A percentile compares a stretch with the other conserved stretches of the same genome.
phyloP scores from a whole-genome alignment of 192 early-diverging fungal genomes.

The Coemansia sp. region DNA sequence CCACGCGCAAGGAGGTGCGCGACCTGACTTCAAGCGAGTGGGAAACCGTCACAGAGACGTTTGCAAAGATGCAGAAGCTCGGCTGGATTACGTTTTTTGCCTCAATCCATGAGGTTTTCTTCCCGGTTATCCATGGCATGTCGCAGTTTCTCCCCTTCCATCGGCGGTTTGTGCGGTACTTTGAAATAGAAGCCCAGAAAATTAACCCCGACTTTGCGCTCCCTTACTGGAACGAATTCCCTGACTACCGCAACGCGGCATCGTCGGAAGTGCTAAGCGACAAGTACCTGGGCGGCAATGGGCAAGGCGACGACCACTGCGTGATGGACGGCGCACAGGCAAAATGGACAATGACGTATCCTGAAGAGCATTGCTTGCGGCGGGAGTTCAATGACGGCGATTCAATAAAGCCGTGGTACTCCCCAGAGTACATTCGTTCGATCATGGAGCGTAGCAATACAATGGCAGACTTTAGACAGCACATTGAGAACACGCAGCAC shows the following conservation, averaged over 20 bases:
- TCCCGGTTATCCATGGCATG: constrained; percentile 31
- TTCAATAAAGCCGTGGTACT: constrained; percentile 28
- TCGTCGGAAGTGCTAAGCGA: constrained; percentile 17
- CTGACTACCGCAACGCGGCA: constrained; percentile 24
- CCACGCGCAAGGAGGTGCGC: constrained; percentile 1
- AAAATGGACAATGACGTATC: constrained; percentile 17
- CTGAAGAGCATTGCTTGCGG: constrained; percentile 24
- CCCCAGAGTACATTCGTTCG: constrained; percentile 28
- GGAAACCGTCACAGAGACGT: constrained; percentile 13
- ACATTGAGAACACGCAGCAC: constrained; percentile 44
- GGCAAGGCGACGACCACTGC: constrained; percentile 17
- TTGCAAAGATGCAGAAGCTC: constrained; percentile 17
- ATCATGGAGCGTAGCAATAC: constrained; percentile 19
- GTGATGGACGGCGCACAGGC: constrained; percentile 28
- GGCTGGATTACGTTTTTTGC: constrained; percentile 31
- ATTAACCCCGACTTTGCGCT: constrained; percentile 28
- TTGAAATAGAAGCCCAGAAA: constrained; percentile 30
- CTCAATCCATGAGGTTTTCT: constrained; percentile 17
- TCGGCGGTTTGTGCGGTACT: constrained; percentile 45
- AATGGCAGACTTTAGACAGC: constrained; percentile 29
- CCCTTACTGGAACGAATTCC: constrained; percentile 45
- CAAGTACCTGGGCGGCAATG: constrained; percentile 26
- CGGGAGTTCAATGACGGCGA: constrained; percentile 20
- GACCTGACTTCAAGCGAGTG: constrained; percentile 27
- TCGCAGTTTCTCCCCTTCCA: constrained; percentile 52